Percentiles rank a stretch among this genome's conserved stretches.
Evolutionary conservation across 345 rosid genomes (phyloP).

Genomic region (Euphorbia tirucalli): DNA sequence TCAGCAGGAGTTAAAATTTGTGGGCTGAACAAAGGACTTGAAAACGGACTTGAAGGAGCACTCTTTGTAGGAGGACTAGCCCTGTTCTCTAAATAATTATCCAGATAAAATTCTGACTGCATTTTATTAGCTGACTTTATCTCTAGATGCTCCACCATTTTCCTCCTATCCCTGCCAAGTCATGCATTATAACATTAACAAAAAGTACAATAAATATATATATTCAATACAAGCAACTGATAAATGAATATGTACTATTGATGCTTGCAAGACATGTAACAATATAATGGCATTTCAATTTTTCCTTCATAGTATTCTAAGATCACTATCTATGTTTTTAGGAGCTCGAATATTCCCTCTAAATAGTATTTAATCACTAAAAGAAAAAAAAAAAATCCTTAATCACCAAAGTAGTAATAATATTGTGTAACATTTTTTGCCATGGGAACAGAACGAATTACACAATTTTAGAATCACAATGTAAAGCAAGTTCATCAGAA

Average conservation of each 20-base stretch:
- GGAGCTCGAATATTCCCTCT: background rate
- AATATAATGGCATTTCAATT: background rate
- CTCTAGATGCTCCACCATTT: constrained; percentile 37
- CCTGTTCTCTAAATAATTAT: constrained; percentile 39
- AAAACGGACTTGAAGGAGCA: constrained; percentile 61
- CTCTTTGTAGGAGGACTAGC: constrained; percentile 52
- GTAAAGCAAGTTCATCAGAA: background rate
- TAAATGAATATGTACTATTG: background rate
- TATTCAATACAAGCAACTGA: background rate
- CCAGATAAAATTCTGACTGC: constrained; percentile 29
- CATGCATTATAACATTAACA: constrained; percentile 38
- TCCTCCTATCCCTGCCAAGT: constrained; percentile 34
- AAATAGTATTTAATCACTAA: background rate
- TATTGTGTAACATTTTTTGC: background rate
- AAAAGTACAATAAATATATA: background rate
- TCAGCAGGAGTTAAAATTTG: constrained; percentile 36
- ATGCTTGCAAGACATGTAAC: background rate
- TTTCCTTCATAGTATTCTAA: background rate
- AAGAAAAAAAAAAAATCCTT: background rate
- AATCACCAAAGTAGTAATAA: background rate
- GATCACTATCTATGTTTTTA: background rate
- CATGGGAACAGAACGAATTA: background rate
- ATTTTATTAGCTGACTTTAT: constrained; percentile 19
- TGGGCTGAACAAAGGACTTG: constrained; percentile 62
- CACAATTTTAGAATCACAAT: no score